Percentiles rank a stretch among this genome's conserved stretches.
These are phyloP conservation scores for Penicillium herquei DNA, from an alignment of 495 filamentous ascomycete species.

Conservation along the genomic window DNA sequence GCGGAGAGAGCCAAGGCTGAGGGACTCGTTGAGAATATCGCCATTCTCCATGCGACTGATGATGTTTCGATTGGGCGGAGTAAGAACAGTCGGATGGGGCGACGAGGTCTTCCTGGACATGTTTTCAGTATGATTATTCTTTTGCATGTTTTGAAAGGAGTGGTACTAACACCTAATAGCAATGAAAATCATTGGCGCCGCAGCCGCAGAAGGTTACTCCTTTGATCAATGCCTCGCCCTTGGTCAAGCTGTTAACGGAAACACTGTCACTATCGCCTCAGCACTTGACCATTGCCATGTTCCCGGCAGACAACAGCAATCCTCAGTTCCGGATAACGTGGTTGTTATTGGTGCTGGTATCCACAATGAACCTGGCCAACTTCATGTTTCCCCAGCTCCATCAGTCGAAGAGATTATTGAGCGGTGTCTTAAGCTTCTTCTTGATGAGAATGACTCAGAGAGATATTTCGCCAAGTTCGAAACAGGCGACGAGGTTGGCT, in stretches of 20 bases:
- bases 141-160: background rate
- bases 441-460: conserved; percentile 1
- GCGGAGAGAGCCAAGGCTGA: conserved; percentile 5
- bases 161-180: conserved; percentile 1
- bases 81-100: conserved; percentile 10
- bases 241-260: conserved; percentile 7
- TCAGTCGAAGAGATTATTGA: conserved; percentile 5
- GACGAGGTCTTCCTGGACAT: conserved; percentile 9
- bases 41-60: conserved; percentile 2
- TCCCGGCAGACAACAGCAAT: conserved; percentile 3
- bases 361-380: conserved; percentile 9
- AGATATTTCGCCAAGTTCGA: conserved; percentile 4
- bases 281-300: conserved; percentile 8
- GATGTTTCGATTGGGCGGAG: conserved; percentile 10
- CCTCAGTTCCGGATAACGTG: conserved; percentile 1
- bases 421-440: conserved; percentile 4
- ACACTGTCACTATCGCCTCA: conserved; percentile 1
- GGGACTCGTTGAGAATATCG: background rate
- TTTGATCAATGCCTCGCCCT: conserved; percentile 9
- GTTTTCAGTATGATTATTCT: conserved; percentile 8
- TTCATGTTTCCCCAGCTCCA: background rate
- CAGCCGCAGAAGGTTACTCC: conserved; percentile 10
- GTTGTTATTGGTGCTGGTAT: conserved; percentile 7
- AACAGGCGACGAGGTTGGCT: conserved; percentile 1
- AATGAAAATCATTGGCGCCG: conserved; percentile 7